phyloP scores from a whole-genome alignment of 2,329 filamentous ascomycete species.

The Rugonectria rugulosa region DNA sequence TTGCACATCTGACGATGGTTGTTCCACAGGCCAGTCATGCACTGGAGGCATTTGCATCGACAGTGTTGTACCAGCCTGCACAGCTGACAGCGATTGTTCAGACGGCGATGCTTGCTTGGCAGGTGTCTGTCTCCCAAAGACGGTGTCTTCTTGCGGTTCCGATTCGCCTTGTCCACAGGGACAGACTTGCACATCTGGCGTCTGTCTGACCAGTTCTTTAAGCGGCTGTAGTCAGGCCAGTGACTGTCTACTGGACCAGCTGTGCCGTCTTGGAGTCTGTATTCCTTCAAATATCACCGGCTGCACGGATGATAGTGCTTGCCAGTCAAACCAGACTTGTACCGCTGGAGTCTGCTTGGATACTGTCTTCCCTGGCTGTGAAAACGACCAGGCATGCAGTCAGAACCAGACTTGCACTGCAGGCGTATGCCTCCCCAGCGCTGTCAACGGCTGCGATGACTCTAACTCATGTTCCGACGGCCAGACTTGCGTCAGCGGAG shows the following conservation, averaged over 20 bases:
- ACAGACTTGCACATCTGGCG: not conserved
- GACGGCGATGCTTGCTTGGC: not conserved
- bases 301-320: not conserved
- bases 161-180: not conserved
- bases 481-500: not conserved
- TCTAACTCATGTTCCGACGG: not conserved
- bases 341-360: not conserved
- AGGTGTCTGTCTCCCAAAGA: not conserved
- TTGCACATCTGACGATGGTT: not conserved
- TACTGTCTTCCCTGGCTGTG: not conserved
- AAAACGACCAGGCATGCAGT: not conserved
- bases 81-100: not conserved
- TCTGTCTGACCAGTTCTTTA: not conserved
- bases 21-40: not conserved
- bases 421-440: not conserved
- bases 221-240: not conserved
- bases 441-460: not conserved
- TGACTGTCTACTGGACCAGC: not conserved
- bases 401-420: not conserved
- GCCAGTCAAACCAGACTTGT: not conserved
- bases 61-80: not conserved
- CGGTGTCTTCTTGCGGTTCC: not conserved
- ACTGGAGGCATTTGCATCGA: not conserved
- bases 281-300: not conserved
- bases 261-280: slow-evolving; percentile 7